Conservation (phyloP, 163 green algal species). For the Trebouxia gelatinosa region DNA sequence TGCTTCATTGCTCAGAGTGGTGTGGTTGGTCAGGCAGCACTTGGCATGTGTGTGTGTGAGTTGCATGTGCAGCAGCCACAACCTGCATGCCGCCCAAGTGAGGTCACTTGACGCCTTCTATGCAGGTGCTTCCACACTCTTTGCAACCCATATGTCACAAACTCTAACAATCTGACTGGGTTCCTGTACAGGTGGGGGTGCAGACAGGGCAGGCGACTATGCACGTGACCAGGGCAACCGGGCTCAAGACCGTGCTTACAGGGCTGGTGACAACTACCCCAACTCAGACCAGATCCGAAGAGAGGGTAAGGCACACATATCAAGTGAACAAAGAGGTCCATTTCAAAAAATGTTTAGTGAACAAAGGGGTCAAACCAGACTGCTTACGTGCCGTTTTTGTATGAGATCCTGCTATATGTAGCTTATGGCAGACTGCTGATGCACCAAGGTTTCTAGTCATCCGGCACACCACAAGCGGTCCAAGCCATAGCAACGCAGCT, state of each 20-base stretch:
- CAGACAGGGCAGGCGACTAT: not conserved
- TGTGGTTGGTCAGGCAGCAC: not conserved
- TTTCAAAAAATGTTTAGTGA: not conserved
- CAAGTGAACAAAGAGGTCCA: not conserved
- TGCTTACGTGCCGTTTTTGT: not conserved
- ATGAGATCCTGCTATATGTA: not conserved
- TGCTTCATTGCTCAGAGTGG: not conserved
- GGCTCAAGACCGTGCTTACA: conserved; percentile 8
- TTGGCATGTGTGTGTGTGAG: not conserved
- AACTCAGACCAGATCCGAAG: not conserved
- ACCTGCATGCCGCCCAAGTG: not conserved
- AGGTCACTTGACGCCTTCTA: not conserved
- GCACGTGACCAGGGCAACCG: not conserved
- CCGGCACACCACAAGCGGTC: too few relatives aligned
- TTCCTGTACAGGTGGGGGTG: conserved; percentile 8
- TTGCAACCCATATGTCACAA: conserved; percentile 91
- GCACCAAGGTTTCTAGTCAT: too few relatives aligned
- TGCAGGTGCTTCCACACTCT: conserved; percentile 51
- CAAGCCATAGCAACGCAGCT: too few relatives aligned
- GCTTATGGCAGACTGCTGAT: not conserved
- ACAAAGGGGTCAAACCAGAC: not conserved
- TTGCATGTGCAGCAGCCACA: not conserved
- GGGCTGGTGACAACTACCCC: not conserved
- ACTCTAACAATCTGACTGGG: too few relatives aligned
- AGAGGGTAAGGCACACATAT: not conserved